Percentiles rank a stretch among this genome's conserved stretches.
Evolutionary conservation across 2,329 filamentous ascomycete genomes (phyloP).

Genomic region (Fusarium falciforme): DNA sequence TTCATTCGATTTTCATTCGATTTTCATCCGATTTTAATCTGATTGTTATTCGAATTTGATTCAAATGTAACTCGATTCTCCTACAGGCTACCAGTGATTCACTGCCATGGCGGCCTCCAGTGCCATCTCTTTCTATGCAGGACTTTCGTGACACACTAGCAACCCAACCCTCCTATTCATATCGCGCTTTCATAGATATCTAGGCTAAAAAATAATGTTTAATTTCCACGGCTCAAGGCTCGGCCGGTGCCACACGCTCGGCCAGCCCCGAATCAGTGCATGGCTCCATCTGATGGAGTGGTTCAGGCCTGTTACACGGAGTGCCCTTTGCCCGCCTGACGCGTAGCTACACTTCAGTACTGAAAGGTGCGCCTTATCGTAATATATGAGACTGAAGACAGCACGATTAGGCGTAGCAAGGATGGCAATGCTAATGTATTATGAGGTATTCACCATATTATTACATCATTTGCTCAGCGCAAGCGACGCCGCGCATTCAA

Average conservation of each 20-base stretch:
- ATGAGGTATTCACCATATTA: too few species aligned
- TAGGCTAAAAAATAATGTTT: background rate
- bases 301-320: background rate
- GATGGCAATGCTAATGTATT: too few species aligned
- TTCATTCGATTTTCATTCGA: background rate
- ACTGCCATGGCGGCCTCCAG: background rate
- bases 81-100: background rate
- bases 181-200: background rate
- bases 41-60: background rate
- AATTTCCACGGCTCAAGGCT: background rate
- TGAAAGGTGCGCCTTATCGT: background rate
- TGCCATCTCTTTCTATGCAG: background rate
- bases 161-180: too few species aligned
- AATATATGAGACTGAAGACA: background rate
- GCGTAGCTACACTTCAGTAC: background rate
- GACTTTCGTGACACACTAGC: too few species aligned
- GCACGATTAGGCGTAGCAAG: background rate
- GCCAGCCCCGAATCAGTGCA: background rate
- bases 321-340: background rate
- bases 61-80: background rate
- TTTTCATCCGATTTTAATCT: too few species aligned
- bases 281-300: background rate
- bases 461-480: background rate
- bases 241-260: background rate
- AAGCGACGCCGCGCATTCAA: slow-evolving; percentile 33